These are phyloP conservation scores for Paecilomyces sp. DNA, from an alignment of 2,329 filamentous ascomycete species.

Conservation along the genomic window DNA sequence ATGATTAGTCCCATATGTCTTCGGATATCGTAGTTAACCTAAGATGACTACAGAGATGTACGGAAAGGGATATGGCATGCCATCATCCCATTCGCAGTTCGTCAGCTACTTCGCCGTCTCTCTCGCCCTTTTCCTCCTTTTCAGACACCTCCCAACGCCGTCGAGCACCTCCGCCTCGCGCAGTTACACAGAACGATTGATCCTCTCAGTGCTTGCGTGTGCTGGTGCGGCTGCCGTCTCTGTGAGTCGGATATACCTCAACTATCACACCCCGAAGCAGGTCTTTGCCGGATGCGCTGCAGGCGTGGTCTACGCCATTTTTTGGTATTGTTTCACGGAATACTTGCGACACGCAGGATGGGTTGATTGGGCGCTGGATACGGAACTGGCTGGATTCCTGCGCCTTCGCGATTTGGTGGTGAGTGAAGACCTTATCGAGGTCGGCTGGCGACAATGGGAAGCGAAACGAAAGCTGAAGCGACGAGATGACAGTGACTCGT, in stretches of 20 bases:
- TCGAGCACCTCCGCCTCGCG: constrained; percentile 36
- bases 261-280: constrained; percentile 84
- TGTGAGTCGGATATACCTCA: constrained; percentile 78
- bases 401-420: constrained; percentile 77
- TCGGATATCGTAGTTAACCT: constrained; percentile 1
- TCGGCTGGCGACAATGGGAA: constrained; percentile 92
- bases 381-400: constrained; percentile 56
- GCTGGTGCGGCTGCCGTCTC: constrained; percentile 63
- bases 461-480: constrained; percentile 35
- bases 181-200: constrained; percentile 48
- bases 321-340: constrained; percentile 73
- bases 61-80: constrained; percentile 96
- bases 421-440: constrained; percentile 80
- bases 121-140: constrained; percentile 73
- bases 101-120: constrained; percentile 85
- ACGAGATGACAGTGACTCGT: constrained; percentile 14
- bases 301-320: constrained; percentile 62
- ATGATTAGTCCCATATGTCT: neutral
- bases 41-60: constrained; percentile 52
- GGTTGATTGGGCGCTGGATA: constrained; percentile 65
- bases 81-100: constrained; percentile 90
- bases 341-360: constrained; percentile 59
- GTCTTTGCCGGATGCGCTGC: constrained; percentile 72
- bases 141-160: constrained; percentile 61
- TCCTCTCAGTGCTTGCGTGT: constrained; percentile 52